Conservation (phyloP, 176 grass and related monocot genomes). For the Phoenix dactylifera region DNA sequence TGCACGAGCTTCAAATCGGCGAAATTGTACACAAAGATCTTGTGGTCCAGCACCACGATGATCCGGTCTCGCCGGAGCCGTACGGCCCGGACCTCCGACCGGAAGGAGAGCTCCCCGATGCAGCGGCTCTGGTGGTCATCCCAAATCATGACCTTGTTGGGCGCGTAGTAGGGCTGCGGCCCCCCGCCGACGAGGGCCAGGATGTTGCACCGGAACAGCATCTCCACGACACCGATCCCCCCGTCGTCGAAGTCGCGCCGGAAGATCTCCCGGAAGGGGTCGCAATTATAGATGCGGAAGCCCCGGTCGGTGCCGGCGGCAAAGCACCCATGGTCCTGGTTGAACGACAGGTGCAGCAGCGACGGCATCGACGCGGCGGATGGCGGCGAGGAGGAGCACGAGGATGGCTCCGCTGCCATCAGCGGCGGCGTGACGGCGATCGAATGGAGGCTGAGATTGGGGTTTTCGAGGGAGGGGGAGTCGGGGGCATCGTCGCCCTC, state of each 20-base stretch:
- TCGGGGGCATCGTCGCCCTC: background rate
- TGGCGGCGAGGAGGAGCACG: background rate
- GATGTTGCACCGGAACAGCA: slow-evolving; percentile 19
- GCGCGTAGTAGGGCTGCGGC: background rate
- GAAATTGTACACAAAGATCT: slow-evolving; percentile 95
- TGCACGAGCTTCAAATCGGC: slow-evolving; percentile 84
- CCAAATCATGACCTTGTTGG: slow-evolving; percentile 14
- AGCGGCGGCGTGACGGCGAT: slow-evolving; percentile 3
- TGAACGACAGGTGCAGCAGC: slow-evolving; percentile 82
- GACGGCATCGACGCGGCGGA: background rate
- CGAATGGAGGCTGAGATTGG: slow-evolving; percentile 4
- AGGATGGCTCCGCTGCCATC: background rate
- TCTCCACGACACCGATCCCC: slow-evolving; percentile 8
- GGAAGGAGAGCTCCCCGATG: slow-evolving; percentile 7
- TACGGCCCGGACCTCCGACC: slow-evolving; percentile 33
- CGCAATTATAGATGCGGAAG: slow-evolving; percentile 98
- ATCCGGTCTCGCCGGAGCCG: slow-evolving; percentile 89
- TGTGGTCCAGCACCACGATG: slow-evolving; percentile 75
- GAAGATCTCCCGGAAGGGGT: slow-evolving; percentile 98
- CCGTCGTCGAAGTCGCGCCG: slow-evolving; percentile 67
- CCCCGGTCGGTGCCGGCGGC: slow-evolving; percentile 67
- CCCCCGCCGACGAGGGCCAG: slow-evolving; percentile 16
- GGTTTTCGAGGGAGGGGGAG: background rate
- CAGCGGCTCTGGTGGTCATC: slow-evolving; percentile 20
- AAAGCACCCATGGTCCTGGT: slow-evolving; percentile 99